A percentile compares a stretch with the other conserved stretches of the same genome.
phyloP scores from a whole-genome alignment of 177 flowering plant species.

The Tripterygium wilfordii region DNA sequence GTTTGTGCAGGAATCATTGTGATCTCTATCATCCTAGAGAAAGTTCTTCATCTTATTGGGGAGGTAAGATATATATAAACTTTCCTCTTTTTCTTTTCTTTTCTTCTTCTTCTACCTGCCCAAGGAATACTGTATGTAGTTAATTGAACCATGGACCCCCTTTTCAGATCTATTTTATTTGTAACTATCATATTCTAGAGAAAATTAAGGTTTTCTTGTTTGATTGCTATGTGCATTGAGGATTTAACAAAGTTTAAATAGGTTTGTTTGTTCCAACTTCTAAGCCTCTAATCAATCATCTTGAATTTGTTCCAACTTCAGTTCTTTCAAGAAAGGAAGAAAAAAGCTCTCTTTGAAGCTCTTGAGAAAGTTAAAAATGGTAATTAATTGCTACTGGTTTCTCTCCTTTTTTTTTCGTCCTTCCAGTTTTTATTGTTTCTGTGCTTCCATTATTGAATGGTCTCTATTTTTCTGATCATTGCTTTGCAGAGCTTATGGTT shows the following conservation, averaged over 20 bases:
- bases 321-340: constrained; percentile 48
- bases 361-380: constrained; percentile 86
- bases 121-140: no score
- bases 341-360: constrained; percentile 70
- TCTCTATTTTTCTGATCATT: neutral
- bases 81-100: neutral
- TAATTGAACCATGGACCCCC: neutral
- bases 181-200: neutral
- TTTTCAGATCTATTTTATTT: neutral
- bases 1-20: constrained; percentile 62
- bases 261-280: neutral
- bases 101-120: no score
- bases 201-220: no score
- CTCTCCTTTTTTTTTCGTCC: neutral
- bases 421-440: neutral
- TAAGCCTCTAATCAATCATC: neutral
- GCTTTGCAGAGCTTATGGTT: constrained; percentile 86
- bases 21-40: constrained; percentile 65
- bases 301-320: constrained; percentile 18
- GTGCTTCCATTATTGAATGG: neutral
- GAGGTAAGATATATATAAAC: constrained; percentile 26
- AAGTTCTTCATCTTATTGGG: constrained; percentile 55
- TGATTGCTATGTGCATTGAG: no score
- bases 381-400: constrained; percentile 11
- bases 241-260: no score